Conservation (phyloP, 2,329 filamentous ascomycete species). For the Penicillium rolfsii region DNA sequence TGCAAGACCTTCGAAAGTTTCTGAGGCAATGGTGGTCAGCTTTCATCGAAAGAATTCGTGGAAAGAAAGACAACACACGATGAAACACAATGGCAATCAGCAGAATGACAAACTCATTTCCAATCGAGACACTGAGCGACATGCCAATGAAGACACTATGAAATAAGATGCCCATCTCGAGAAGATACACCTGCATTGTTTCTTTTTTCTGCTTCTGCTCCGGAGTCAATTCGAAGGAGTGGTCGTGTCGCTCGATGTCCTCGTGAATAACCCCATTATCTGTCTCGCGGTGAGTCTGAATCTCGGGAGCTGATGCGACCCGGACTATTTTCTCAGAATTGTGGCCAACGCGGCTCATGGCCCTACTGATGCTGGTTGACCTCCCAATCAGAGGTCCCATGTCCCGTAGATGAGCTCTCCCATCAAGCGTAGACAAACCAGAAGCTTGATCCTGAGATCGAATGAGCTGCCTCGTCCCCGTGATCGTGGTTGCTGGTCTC, state of each 20-base stretch:
- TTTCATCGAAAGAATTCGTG: neutral
- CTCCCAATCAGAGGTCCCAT: conserved; percentile 34
- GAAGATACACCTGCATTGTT: conserved; percentile 72
- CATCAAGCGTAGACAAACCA: conserved; percentile 14
- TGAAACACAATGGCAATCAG: conserved; percentile 44
- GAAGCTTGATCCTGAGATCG: neutral
- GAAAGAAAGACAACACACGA: conserved; percentile 28
- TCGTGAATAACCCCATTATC: conserved; percentile 20
- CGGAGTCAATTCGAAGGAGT: conserved; percentile 22
- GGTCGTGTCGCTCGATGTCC: conserved; percentile 26
- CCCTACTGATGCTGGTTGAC: conserved; percentile 35
- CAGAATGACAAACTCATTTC: conserved; percentile 40
- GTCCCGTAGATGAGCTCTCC: conserved; percentile 29
- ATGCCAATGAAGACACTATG: conserved; percentile 63
- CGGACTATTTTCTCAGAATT: conserved; percentile 28
- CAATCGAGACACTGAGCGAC: conserved; percentile 41
- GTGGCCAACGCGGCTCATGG: conserved; percentile 34
- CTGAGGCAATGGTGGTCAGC: conserved; percentile 18
- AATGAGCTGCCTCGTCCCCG: neutral
- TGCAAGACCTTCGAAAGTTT: conserved; percentile 43
- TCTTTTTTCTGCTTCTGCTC: conserved; percentile 61
- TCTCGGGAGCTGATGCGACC: conserved; percentile 29
- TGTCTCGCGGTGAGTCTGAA: conserved; percentile 18
- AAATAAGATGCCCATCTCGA: conserved; percentile 78
- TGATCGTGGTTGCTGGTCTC: neutral